Conservation (phyloP, 1,284 basidiomycete genomes). For the Ceratobasidium sp. region DNA sequence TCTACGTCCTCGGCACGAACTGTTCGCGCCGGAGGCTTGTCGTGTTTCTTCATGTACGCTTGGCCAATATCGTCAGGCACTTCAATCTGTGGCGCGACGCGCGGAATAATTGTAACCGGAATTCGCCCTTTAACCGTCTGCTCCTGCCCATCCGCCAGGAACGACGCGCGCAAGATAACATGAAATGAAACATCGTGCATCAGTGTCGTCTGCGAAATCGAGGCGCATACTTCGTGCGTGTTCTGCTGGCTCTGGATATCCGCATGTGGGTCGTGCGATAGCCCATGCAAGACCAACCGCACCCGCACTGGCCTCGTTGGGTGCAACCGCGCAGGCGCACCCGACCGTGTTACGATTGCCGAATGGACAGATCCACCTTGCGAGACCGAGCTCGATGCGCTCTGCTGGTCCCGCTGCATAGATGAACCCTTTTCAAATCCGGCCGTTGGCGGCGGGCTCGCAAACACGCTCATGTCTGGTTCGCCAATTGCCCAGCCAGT, state of each 20-base stretch:
- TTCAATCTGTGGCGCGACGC: constrained; percentile 75
- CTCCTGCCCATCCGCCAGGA: constrained; percentile 57
- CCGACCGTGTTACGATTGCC: constrained; percentile 71
- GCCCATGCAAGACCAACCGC: constrained; percentile 75
- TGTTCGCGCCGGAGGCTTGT: constrained; percentile 75
- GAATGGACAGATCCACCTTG: constrained; percentile 42
- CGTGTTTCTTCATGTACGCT: constrained; percentile 85
- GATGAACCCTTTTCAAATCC: constrained; percentile 29
- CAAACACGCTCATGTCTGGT: constrained; percentile 26
- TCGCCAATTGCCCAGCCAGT: constrained; percentile 27
- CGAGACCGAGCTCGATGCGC: constrained; percentile 21
- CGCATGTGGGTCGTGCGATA: constrained; percentile 62
- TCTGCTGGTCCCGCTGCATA: constrained; percentile 8
- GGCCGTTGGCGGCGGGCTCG: constrained; percentile 10
- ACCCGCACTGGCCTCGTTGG: constrained; percentile 70
- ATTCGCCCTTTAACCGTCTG: constrained; percentile 66
- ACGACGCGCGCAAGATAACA: constrained; percentile 71
- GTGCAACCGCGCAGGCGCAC: constrained; percentile 82
- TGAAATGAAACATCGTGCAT: constrained; percentile 76
- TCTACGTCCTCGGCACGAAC: constrained; percentile 73
- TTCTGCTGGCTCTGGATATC: constrained; percentile 63
- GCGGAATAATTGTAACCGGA: constrained; percentile 76
- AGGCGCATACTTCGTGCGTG: constrained; percentile 52
- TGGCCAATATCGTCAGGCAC: constrained; percentile 64
- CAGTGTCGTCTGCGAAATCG: constrained; percentile 79